Percentiles rank a stretch among this genome's conserved stretches.
Evolutionary conservation across 768 basidiomycete species (phyloP).

Genomic region (Boletales sp.): DNA sequence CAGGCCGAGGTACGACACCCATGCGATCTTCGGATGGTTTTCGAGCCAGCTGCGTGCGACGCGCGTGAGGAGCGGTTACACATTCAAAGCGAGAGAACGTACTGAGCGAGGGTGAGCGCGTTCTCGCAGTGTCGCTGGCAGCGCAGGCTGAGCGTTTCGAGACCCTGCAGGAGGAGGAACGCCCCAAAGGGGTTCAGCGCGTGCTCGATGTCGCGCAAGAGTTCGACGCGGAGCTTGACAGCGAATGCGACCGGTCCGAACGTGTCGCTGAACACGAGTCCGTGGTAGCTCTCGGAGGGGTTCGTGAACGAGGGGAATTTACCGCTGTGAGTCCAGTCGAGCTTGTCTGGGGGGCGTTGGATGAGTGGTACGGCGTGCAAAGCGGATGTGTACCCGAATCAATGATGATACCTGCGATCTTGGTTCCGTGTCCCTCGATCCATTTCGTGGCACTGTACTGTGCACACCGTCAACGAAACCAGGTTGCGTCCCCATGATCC

Average conservation of each 20-base stretch:
- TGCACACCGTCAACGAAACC: neutral
- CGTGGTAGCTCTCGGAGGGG: constrained; percentile 76
- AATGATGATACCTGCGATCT: constrained; percentile 72
- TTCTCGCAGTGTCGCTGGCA: constrained; percentile 71
- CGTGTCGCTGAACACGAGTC: constrained; percentile 58
- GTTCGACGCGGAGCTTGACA: constrained; percentile 58
- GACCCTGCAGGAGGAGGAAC: constrained; percentile 73
- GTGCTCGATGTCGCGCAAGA: constrained; percentile 66
- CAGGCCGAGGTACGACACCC: constrained; percentile 80
- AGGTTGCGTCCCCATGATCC: too few relatives aligned
- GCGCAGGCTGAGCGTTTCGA: constrained; percentile 73
- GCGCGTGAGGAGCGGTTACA: too few relatives aligned
- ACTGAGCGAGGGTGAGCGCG: constrained; percentile 62
- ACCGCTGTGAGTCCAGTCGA: constrained; percentile 67
- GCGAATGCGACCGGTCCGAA: constrained; percentile 67
- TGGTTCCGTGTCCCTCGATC: constrained; percentile 81
- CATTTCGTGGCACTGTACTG: constrained; percentile 81
- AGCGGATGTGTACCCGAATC: constrained; percentile 48
- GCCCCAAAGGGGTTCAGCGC: constrained; percentile 67
- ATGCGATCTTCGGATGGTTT: constrained; percentile 60
- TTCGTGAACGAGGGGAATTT: constrained; percentile 73
- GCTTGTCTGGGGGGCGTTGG: constrained; percentile 32
- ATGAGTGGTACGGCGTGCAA: too few relatives aligned
- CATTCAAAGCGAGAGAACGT: neutral
- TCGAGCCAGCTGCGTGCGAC: constrained; percentile 45